Base-by-base conservation (phyloP, 768 basidiomycete genomes). In the Rossbeevera mucosa region DNA sequence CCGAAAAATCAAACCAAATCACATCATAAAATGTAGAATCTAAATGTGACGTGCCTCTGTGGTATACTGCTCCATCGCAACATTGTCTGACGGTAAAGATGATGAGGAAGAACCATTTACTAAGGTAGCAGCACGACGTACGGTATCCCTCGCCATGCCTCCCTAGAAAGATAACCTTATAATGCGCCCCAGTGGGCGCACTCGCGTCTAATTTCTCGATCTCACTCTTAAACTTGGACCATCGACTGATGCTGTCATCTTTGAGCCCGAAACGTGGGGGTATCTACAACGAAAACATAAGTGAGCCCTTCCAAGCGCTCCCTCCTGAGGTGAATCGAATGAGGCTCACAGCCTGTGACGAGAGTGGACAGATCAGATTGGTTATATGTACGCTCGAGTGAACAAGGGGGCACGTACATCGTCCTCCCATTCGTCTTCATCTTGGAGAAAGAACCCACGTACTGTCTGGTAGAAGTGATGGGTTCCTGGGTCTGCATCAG, bases 121-220 rank as follows among this genome's bases (percentile, higher is more conserved):
- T 28, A 8, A 28, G 28, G n/a, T 7, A 29, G 71, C 84, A 57
- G 25, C 20, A 12, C 9, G 24, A 71, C 85, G 58, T 65, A 88
- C 87, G 87, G 59, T 76, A 80, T 50, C 87, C 88, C 65, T 89
- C 72, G 2, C 88, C 88, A 54, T 91, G 89, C 54, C 88, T 74
- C 2, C 79, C 80, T 2, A 89, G 66, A 53, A 84, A 79, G 50
- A 89, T 60, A 18, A 86, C 71, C 60, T 88, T 91, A 70, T 83
- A 84, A 11, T 67, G 67, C 21, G 71, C 72, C 2, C 67, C 70
- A 0, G 59, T 46, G 2, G 66, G 64, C 1, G 79, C 74, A 3
- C 58, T 55, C 1, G 60, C 54, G 52, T 86, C 84, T 49, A 88
- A 62, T 14, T 64, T 56, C 3, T 64, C 51, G 9, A 90, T 66